These are phyloP conservation scores for Urtica urens DNA, from an alignment of 306 rosid genomes.

Conservation along the genomic window DNA sequence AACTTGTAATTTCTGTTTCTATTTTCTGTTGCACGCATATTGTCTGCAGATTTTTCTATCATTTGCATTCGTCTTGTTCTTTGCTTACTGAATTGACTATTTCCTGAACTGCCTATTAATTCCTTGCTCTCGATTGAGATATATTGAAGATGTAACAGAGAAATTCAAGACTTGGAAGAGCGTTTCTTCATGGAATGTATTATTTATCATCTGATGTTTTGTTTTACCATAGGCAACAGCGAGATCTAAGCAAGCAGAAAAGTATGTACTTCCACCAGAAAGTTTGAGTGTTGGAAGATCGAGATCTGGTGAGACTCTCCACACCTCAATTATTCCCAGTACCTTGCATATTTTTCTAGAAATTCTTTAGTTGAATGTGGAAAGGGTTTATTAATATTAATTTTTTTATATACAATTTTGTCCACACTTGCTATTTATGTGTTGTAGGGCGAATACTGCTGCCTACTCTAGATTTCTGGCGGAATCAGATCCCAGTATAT, in stretches of 20 bases:
- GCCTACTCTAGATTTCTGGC: constrained; percentile 79
- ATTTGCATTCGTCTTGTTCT: too few relatives aligned
- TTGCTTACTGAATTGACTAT: too few relatives aligned
- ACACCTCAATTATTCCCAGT: background rate
- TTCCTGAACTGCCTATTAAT: too few relatives aligned
- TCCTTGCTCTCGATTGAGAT: too few relatives aligned
- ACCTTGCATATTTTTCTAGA: background rate
- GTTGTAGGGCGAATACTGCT: constrained; percentile 58
- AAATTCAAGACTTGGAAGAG: too few relatives aligned
- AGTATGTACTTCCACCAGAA: constrained; percentile 25
- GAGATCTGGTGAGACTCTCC: constrained; percentile 44
- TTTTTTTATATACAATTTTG: background rate
- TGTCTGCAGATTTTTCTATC: too few relatives aligned
- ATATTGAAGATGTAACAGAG: too few relatives aligned
- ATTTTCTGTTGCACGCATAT: too few relatives aligned
- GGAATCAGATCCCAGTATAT: constrained; percentile 62
- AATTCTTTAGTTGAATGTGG: background rate
- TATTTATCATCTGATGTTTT: too few relatives aligned
- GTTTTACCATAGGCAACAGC: too few relatives aligned
- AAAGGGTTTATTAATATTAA: background rate
- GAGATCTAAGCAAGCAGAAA: constrained; percentile 11
- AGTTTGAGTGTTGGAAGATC: constrained; percentile 39
- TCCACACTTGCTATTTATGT: background rate
- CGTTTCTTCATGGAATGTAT: too few relatives aligned
- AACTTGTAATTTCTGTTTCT: too few relatives aligned